Conservation (phyloP, 192 early-diverging fungal genomes). For the Podila minutissima region DNA sequence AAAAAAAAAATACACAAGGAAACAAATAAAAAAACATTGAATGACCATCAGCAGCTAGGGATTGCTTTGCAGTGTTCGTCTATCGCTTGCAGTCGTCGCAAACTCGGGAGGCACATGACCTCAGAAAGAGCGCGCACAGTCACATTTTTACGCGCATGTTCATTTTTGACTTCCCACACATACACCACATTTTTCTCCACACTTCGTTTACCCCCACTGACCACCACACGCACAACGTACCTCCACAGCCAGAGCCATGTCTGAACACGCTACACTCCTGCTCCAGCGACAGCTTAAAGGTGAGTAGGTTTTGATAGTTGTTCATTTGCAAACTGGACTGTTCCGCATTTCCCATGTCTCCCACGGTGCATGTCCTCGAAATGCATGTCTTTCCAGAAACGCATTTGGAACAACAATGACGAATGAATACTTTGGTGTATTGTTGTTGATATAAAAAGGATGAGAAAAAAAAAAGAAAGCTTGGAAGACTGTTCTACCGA, state of each 20-base stretch:
- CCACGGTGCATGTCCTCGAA: neutral
- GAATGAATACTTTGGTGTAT: neutral
- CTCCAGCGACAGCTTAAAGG: constrained; percentile 62
- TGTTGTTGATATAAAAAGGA: neutral
- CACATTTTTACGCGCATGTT: neutral
- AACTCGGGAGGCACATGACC: too few species aligned
- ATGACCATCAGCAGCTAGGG: too few species aligned
- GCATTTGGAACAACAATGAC: neutral
- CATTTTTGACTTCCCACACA: neutral
- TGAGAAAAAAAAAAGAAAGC: too few species aligned
- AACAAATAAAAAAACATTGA: too few species aligned
- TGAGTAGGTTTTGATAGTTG: constrained; percentile 5
- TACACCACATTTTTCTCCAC: neutral
- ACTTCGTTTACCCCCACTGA: neutral
- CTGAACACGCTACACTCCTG: constrained; percentile 56
- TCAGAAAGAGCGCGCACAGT: too few species aligned
- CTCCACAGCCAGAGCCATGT: neutral
- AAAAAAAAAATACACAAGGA: too few species aligned
- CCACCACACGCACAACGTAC: neutral
- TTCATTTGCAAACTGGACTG: too few species aligned
- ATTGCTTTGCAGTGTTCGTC: too few species aligned
- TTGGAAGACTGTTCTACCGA: too few species aligned
- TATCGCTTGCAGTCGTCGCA: too few species aligned
- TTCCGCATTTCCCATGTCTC: neutral
- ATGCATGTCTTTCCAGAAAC: neutral